These are phyloP conservation scores for Eimeria sp. DNA, from an alignment of 169 alveolate genomes.

Conservation along the genomic window DNA sequence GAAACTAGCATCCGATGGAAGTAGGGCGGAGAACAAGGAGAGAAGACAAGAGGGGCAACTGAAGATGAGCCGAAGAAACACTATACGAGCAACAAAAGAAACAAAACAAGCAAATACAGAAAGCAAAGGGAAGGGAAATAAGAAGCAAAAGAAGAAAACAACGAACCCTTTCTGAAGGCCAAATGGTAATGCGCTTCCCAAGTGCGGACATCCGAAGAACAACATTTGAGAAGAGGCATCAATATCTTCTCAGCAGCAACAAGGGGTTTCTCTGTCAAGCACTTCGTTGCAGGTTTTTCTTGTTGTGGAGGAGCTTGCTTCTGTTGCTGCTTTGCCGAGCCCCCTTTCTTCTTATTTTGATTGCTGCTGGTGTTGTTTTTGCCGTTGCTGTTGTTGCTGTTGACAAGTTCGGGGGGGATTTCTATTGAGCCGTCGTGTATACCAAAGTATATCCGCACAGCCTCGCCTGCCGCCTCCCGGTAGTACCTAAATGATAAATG, in stretches of 20 bases:
- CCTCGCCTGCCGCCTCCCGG: slow-evolving; percentile 63
- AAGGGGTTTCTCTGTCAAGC: slow-evolving; percentile 37
- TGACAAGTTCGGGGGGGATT: not conserved
- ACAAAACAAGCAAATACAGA: too few species aligned
- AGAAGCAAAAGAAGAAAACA: not conserved
- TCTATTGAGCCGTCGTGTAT: slow-evolving; percentile 69
- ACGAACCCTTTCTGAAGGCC: slow-evolving; percentile 42
- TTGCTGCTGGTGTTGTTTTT: not conserved
- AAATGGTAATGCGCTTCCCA: slow-evolving; percentile 54
- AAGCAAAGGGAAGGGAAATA: too few species aligned
- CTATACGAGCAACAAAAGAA: not conserved
- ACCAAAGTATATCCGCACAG: slow-evolving; percentile 16
- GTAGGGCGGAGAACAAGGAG: not conserved
- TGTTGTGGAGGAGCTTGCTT: not conserved
- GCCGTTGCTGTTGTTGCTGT: not conserved
- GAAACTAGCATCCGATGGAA: not conserved
- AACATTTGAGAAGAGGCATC: not conserved
- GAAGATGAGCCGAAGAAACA: not conserved
- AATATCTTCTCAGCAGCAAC: slow-evolving; percentile 28
- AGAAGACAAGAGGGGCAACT: not conserved
- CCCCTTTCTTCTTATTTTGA: not conserved
- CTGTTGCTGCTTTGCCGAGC: not conserved
- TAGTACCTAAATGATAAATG: slow-evolving; percentile 39
- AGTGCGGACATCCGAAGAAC: slow-evolving; percentile 26
- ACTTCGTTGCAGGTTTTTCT: not conserved